phyloP scores from a whole-genome alignment of 2,329 filamentous ascomycete genomes.

The Graphilbum sp. region DNA sequence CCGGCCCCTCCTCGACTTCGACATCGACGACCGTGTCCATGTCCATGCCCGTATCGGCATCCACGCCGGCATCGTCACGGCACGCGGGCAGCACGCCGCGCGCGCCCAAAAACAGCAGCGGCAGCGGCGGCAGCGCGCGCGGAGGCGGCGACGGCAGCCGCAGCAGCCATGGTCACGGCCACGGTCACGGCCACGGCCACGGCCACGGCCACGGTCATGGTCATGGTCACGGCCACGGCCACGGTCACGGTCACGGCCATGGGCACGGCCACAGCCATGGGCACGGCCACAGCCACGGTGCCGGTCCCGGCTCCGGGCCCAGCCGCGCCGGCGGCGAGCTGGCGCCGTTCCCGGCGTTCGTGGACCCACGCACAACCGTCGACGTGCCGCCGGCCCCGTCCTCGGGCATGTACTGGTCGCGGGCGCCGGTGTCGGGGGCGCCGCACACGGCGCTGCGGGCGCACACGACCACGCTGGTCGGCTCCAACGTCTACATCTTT shows the following conservation, averaged over 20 bases:
- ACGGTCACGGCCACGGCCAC: too few relatives aligned
- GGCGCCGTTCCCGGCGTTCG: constrained; percentile 38
- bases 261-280: too few relatives aligned
- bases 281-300: too few relatives aligned
- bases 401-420: constrained; percentile 59
- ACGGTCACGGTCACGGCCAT: constrained; percentile 15
- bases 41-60: too few relatives aligned
- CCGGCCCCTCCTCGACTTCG: too few relatives aligned
- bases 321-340: constrained; percentile 19
- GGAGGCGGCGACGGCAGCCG: too few relatives aligned
- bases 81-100: not conserved
- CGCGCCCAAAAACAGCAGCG: too few relatives aligned
- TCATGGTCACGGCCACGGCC: not conserved
- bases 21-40: too few relatives aligned
- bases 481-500: constrained; percentile 52
- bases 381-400: constrained; percentile 47
- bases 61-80: not conserved
- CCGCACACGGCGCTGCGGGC: constrained; percentile 46
- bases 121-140: too few relatives aligned
- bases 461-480: constrained; percentile 49
- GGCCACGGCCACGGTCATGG: constrained; percentile 13
- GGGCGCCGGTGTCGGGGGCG: constrained; percentile 44
- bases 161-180: not conserved
- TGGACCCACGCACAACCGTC: constrained; percentile 36
- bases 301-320: not conserved